A percentile compares a stretch with the other conserved stretches of the same genome.
Evolutionary conservation across 495 filamentous ascomycete species (phyloP).

Genomic region (Stereocaulon alpinum): DNA sequence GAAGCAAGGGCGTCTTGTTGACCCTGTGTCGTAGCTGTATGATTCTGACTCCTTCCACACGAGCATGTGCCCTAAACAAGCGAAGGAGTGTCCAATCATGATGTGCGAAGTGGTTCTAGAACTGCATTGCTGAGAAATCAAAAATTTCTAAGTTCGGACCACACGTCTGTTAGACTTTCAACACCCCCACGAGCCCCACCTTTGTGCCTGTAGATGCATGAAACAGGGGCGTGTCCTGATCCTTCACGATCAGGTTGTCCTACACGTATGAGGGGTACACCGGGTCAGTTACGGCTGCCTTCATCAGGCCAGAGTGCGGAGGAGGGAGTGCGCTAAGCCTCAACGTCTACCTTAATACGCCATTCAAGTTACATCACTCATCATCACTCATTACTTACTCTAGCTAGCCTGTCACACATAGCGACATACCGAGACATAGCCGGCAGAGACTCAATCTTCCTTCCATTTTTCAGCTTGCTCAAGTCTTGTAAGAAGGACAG

Average conservation of each 20-base stretch:
- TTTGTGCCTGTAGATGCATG: no score
- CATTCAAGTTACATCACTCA: background rate
- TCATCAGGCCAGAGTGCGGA: background rate
- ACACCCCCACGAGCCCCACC: no score
- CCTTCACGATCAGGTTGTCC: no score
- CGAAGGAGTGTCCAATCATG: conserved; percentile 1
- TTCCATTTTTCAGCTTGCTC: background rate
- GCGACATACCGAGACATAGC: background rate
- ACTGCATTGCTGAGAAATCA: background rate
- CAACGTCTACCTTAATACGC: background rate
- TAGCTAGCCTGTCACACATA: background rate
- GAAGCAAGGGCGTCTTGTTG: no score
- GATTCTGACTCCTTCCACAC: background rate
- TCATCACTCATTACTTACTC: background rate
- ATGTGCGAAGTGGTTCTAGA: background rate
- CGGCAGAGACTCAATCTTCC: background rate
- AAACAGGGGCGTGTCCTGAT: no score
- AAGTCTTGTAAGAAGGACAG: background rate
- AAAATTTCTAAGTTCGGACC: background rate
- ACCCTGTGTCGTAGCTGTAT: background rate
- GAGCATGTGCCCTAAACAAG: background rate
- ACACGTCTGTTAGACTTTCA: background rate
- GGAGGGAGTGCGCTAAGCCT: background rate
- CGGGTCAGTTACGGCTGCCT: no score
- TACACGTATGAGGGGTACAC: no score